Conservation (phyloP, 768 basidiomycete species). For the Leccinum disarticulatum region DNA sequence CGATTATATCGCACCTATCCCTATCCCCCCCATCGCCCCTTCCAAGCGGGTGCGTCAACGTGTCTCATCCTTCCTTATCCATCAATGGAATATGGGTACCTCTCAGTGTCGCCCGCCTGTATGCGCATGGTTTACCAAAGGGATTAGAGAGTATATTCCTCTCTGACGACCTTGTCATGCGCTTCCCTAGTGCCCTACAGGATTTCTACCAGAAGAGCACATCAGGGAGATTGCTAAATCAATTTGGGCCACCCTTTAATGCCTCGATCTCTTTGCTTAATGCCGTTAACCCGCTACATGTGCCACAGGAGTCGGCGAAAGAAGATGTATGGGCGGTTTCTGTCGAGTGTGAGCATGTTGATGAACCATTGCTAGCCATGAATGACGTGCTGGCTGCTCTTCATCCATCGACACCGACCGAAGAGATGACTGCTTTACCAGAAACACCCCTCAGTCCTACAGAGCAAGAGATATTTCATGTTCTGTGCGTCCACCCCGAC, state of each 20-base stretch:
- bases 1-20: slow-evolving; percentile 42
- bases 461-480: slow-evolving; percentile 70
- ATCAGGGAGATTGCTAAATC: slow-evolving; percentile 48
- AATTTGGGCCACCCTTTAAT: slow-evolving; percentile 66
- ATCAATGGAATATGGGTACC: slow-evolving; percentile 72
- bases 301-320: slow-evolving; percentile 7
- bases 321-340: slow-evolving; percentile 23
- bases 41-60: slow-evolving; percentile 47
- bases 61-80: slow-evolving; percentile 51
- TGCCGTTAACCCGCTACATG: background rate
- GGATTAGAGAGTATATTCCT: slow-evolving; percentile 55
- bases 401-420: slow-evolving; percentile 17
- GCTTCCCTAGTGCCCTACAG: slow-evolving; percentile 61
- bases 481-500: slow-evolving; percentile 59
- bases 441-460: slow-evolving; percentile 60
- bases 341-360: slow-evolving; percentile 20
- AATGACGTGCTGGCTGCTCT: slow-evolving; percentile 32
- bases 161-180: slow-evolving; percentile 58
- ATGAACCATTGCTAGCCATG: slow-evolving; percentile 25
- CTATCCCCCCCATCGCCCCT: slow-evolving; percentile 30
- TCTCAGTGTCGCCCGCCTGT: slow-evolving; percentile 52
- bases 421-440: slow-evolving; percentile 9
- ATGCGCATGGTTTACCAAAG: slow-evolving; percentile 29
- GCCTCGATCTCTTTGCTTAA: slow-evolving; percentile 36
- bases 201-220: slow-evolving; percentile 53